phyloP scores from a whole-genome alignment of 352 stramenopile species.

The Globisporangium canariense region DNA sequence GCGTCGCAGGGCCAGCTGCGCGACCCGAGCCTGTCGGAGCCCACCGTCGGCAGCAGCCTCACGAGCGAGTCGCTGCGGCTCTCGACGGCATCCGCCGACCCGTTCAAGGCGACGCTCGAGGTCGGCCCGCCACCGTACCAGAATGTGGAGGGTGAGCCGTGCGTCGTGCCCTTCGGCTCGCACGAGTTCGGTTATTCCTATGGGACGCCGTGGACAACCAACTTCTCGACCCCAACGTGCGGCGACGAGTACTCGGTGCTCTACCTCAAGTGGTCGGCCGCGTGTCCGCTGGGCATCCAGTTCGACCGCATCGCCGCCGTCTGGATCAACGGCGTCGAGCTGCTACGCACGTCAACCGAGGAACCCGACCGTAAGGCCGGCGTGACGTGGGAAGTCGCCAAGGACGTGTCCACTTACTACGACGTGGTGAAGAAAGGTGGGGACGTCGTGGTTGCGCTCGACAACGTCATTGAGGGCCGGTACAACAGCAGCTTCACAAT shows the following conservation, averaged over 20 bases:
- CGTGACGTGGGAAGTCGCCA: conserved; percentile 57
- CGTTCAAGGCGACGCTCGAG: conserved; percentile 36
- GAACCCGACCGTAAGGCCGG: conserved; percentile 45
- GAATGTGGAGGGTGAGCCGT: conserved; percentile 40
- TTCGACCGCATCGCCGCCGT: conserved; percentile 73
- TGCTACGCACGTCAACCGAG: conserved; percentile 72
- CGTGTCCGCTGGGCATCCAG: conserved; percentile 44
- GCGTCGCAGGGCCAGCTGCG: conserved; percentile 32
- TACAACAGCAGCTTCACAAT: conserved; percentile 73
- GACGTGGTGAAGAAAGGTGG: conserved; percentile 45
- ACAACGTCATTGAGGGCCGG: conserved; percentile 56
- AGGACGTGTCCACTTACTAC: conserved; percentile 65
- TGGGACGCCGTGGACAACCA: conserved; percentile 41
- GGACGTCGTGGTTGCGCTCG: conserved; percentile 51
- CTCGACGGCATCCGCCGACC: conserved; percentile 3
- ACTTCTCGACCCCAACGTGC: conserved; percentile 40
- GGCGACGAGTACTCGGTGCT: conserved; percentile 40
- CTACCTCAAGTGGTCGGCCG: conserved; percentile 55
- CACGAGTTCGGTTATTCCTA: conserved; percentile 61
- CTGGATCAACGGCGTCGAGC: conserved; percentile 67
- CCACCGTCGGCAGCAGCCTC: not conserved
- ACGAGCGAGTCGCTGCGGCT: conserved; percentile 10
- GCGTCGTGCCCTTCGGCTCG: conserved; percentile 41
- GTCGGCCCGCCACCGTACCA: conserved; percentile 33
- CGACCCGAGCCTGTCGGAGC: conserved; percentile 9